Evolutionary conservation across 345 rosid genomes (phyloP), one percentile per base, ranked within the genome.

Genomic region (Carallia brachiata): DNA sequence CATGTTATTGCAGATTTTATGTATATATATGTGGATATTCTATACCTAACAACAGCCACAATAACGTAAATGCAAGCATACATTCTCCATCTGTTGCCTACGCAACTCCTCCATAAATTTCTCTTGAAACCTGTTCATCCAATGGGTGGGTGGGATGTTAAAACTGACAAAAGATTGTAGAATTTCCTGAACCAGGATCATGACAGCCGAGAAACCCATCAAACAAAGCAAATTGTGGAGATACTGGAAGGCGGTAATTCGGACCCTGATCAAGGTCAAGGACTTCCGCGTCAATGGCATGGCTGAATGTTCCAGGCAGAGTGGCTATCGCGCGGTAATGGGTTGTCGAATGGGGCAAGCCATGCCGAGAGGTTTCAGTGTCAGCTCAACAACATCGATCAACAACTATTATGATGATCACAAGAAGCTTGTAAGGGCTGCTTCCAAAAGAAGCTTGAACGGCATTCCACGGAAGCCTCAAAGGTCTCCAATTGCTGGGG

Each of bases 221-320:
- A 78, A 76, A 66, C 70, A 68, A 6, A 77, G 69, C 65, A 89
- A 77, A 62, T 36, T 89, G 4, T 57, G 56, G 75, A 83, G 47
- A 61, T 83, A 40, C 66, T 55, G 83, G 50, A 85, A 83, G 74
- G 79, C 84, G 52, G 84, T 93, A 0, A 7, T 82, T 2, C 80
- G 77, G 66, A 36, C 88, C 37, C 75, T 93, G 69, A 36, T 63
- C 61, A 83, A 69, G 78, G 88, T 89, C 59, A 72, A 85, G 61
- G 88, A 86, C 57, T 78, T 86, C 7, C 89, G 87, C 80, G 70
- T 90, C 39, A 84, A 75, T n/a, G 76, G 88, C 84, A 73, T 88
- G 81, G 69, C 81, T 1, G 85, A 84, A 61, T 90, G 79, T 53
- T 85, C 98, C 18, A 91, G 78, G 47, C 80, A 73, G 63, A 17